Base-by-base conservation (phyloP, 345 rosid species). In the thale cress (Arabidopsis thaliana) region DNA sequence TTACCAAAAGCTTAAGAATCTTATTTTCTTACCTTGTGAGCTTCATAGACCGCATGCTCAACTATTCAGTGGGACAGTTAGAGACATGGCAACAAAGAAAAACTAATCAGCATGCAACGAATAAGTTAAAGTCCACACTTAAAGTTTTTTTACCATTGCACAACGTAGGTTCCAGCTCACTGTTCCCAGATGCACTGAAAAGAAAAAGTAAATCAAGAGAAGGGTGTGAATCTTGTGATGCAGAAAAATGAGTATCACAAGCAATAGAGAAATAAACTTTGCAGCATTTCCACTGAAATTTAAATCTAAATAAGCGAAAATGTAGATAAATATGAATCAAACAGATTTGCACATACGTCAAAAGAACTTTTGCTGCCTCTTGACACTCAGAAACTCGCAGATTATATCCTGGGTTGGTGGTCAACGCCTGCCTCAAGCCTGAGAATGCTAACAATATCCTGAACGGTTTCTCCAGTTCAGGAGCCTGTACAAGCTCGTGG, bases 381-480 rank as follows among this genome's bases (percentile, higher is more conserved):
- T 80, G 92, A 75, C 99, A 95, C 77, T 92, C 99, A 68, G 84
- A 77, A 84, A 92, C 99, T 42, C 99, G 92, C 45, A 80, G 65
- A 76, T 95, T 95, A 74, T 95, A 95, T 71, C 99, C 99, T 78
- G 97, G 96, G 81, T 86, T 91, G 77, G 77, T 87, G 65, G 93
- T 91, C 83, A 89, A 86, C 25, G 97, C 90, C 63, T 89, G 87
- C 86, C 81, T 95, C 83, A 92, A 80, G 83, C 99, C 99, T 63
- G 97, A 95, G 82, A 95, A 87, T 49, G 97, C 99, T 79, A 95
- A 79, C 72, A 95, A 82, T 83, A 95, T 85, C 81, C 85, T 95
- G 92, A 81, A 90, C 60, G 88, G 78, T 58, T 85, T 85, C 72
- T 80, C 78, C 38, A 80, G 68, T 69, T 81, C 77, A 46, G 82